Percentiles rank a stretch among this genome's conserved stretches.
These are phyloP conservation scores for Saxophila tyrrhenica DNA, from an alignment of 495 filamentous ascomycete genomes.

Conservation along the genomic window DNA sequence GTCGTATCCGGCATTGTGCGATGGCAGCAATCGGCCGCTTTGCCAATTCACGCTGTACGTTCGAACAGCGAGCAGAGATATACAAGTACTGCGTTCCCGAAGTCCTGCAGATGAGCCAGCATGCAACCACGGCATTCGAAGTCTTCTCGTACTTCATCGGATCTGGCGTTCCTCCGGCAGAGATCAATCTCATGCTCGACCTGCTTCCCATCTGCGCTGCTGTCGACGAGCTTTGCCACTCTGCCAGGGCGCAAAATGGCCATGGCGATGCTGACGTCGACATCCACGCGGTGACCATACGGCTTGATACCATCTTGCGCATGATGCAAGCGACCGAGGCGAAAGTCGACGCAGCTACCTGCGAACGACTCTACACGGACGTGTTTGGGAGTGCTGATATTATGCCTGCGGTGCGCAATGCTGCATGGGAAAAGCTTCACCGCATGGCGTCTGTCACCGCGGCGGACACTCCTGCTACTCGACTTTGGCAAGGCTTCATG, in stretches of 20 bases:
- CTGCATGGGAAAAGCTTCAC: not conserved
- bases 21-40: not conserved
- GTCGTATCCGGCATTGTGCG: not conserved
- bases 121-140: slow-evolving; percentile 1
- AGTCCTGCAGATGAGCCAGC: not conserved
- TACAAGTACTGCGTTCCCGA: slow-evolving; percentile 10
- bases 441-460: not conserved
- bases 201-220: slow-evolving; percentile 9
- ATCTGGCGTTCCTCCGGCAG: not conserved
- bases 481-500: not conserved
- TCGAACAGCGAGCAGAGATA: not conserved
- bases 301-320: not conserved
- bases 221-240: slow-evolving; percentile 23
- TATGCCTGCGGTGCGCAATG: not conserved
- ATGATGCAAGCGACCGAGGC: not conserved
- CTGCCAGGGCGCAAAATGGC: slow-evolving; percentile 12
- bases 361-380: not conserved
- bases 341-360: not conserved
- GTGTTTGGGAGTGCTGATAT: not conserved
- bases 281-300: not conserved
- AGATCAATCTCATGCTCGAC: not conserved
- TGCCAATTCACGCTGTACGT: not conserved
- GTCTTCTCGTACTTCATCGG: not conserved
- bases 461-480: not conserved
- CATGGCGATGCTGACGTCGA: not conserved